Evolutionary conservation across 2,329 filamentous ascomycete genomes (phyloP), one percentile per base, ranked within the genome.

Genomic region (Oidium heveae): DNA sequence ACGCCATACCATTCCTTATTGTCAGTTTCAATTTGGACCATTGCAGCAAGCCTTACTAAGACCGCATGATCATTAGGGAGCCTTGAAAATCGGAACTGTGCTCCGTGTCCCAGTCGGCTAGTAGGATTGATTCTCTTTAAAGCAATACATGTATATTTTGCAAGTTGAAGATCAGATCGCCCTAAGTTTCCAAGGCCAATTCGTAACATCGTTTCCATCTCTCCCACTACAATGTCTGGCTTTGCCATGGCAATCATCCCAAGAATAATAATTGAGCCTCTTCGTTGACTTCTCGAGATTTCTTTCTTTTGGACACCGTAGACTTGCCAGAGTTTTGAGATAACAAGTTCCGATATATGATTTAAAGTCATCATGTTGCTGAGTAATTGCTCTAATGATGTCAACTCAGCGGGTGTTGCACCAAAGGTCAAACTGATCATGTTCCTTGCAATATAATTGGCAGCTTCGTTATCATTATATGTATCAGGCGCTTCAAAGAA

Each of bases 401-500:
- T 98, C 55, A 98, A 71, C 66, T 98, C 91, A 0, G 93, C 91
- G 0, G 89, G 86, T 0, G 89, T 94, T 1, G 89, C 88, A 32
- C 88, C 89, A 66, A 94, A 96, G 0, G 91, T 98, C 63, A 98
- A 70, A 72, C 88, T 95, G 68, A 96, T 96, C 89, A 98, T 98
- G 68, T 96, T 98, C 58, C 88, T 80, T 28, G 89, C 89, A 63
- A 98, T 83, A 65, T 93, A 98, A 66, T 93, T 95, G 51, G 91
- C 88, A 2, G 88, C 81, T 64, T 95, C 88, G 60, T 95, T 95
- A 33, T 80, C 72, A 56, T 76, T 86, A 69, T 94, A 95, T 4
- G 80, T 80, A 57, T 87, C 86, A 0, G 91, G 91, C 0, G 93
- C 88, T 64, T 94, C 86, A 62, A 98, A 98, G 69, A 96, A 98